Base-by-base conservation (phyloP, 495 filamentous ascomycete species). In the Astrothelium subdiscretum region DNA sequence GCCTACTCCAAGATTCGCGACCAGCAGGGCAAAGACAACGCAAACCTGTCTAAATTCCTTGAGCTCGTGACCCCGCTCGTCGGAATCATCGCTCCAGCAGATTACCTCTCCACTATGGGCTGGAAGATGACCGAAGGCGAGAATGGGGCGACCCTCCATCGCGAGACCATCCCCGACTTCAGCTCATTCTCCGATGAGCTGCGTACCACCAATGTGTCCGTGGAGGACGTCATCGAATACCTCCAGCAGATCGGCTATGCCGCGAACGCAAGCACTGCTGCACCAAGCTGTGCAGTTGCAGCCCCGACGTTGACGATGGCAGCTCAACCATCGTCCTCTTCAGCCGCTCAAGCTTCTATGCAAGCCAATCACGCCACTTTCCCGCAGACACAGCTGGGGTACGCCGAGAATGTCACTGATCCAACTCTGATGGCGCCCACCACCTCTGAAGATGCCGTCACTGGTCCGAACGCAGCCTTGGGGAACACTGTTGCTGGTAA, bases 1-100 rank as follows among this genome's bases (percentile, higher is more conserved):
- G 73, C 78, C 15, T 82, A 78, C 67, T 78, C 79, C 38, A 64
- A 67, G n/a, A 72, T 82, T 54, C 79, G 80, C 38, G 79, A 81
- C 61, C 35, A 67, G 31, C 59, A 74, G 35, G 76, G 76, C 59
- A 73, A 73, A 57, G 57, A 68, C 6, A 66, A 71, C 32, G 73
- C 72, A 6, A 69, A 74, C 27, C 68, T 81, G 20, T 69, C 73
- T 44, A 27, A 60, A 22, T 81, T 77, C 63, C 65, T 80, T 13
- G 61, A 59, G 29, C 64, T 77, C 31, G 70, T 70, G 31, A 70
- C 68, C 54, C 68, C 73, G 24, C 67, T 71, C 42, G 68, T 81
- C 31, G 76, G 74, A 11, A 69, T 83, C 40, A 70, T 74, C 40
- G 31, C 61, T 31, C 69, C 75, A 8, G 61, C 69, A 5, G 31